Percentiles rank a stretch among this genome's conserved stretches.
Evolutionary conservation across 2,329 filamentous ascomycete genomes (phyloP).

Genomic region (Cercospora beticola): DNA sequence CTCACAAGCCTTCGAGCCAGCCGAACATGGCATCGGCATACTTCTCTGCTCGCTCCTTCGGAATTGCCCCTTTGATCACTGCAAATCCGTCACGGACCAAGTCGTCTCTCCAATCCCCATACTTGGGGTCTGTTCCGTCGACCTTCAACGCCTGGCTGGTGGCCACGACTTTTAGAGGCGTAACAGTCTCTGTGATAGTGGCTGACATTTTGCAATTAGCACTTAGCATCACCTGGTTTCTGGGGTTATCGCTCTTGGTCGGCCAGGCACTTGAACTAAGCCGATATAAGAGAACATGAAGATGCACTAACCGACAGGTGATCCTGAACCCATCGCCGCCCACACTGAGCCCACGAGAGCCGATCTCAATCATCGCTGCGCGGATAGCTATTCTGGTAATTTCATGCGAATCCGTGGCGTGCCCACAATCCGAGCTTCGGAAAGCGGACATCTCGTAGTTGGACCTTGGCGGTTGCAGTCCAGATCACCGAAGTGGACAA

Average conservation of each 20-base stretch:
- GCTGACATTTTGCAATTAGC: slow-evolving; percentile 14
- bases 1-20: slow-evolving; percentile 40
- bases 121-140: slow-evolving; percentile 28
- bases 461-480: background rate
- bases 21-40: slow-evolving; percentile 37
- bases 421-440: background rate
- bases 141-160: slow-evolving; percentile 18
- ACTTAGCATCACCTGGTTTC: background rate
- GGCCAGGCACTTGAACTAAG: background rate
- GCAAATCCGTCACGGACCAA: slow-evolving; percentile 45
- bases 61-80: slow-evolving; percentile 50
- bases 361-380: background rate
- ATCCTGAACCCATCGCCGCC: background rate
- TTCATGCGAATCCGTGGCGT: background rate
- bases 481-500: background rate
- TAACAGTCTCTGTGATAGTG: slow-evolving; percentile 22
- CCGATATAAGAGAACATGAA: background rate
- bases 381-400: background rate
- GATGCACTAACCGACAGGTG: background rate
- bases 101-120: slow-evolving; percentile 41
- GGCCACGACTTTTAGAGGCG: slow-evolving; percentile 8
- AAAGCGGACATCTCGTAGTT: background rate
- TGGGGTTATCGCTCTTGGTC: background rate
- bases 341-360: background rate
- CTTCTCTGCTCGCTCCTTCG: slow-evolving; percentile 41